These are phyloP conservation scores for Cicer bijugum DNA, from an alignment of 306 rosid species.

Conservation along the genomic window DNA sequence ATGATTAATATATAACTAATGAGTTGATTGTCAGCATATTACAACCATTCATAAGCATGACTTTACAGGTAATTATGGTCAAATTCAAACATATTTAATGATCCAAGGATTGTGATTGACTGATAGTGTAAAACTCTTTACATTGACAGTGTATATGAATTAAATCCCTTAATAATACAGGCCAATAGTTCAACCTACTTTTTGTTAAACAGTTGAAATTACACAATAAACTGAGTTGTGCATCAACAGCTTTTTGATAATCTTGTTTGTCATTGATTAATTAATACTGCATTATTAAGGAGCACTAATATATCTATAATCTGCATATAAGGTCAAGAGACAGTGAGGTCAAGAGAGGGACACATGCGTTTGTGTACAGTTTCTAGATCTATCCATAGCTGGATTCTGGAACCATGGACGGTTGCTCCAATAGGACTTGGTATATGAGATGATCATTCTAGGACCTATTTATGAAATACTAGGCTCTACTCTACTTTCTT, in stretches of 20 bases:
- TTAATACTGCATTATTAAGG: constrained; percentile 24
- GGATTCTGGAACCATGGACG: constrained; percentile 6
- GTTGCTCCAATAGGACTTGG: background rate
- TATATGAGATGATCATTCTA: constrained; percentile 16
- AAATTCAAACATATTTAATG: too few relatives aligned
- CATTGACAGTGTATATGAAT: too few relatives aligned
- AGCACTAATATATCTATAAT: constrained; percentile 1
- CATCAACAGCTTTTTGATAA: background rate
- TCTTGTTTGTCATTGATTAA: constrained; percentile 22
- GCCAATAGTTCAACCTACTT: constrained; percentile 1
- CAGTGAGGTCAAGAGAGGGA: background rate
- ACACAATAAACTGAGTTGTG: background rate
- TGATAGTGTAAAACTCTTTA: too few relatives aligned
- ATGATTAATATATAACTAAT: background rate
- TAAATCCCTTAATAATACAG: background rate
- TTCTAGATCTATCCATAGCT: background rate
- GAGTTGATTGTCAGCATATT: too few relatives aligned
- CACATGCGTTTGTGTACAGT: background rate
- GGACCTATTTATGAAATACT: background rate
- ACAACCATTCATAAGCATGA: too few relatives aligned
- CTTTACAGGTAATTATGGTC: too few relatives aligned
- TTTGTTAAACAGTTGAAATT: background rate
- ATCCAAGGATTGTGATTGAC: too few relatives aligned
- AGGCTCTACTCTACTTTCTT: constrained; percentile 15
- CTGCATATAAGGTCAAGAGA: background rate